Percentiles rank a stretch among this genome's conserved stretches.
These are phyloP conservation scores for Arabidopsis lyrata DNA, from an alignment of 441 rosid genomes.

Conservation along the genomic window DNA sequence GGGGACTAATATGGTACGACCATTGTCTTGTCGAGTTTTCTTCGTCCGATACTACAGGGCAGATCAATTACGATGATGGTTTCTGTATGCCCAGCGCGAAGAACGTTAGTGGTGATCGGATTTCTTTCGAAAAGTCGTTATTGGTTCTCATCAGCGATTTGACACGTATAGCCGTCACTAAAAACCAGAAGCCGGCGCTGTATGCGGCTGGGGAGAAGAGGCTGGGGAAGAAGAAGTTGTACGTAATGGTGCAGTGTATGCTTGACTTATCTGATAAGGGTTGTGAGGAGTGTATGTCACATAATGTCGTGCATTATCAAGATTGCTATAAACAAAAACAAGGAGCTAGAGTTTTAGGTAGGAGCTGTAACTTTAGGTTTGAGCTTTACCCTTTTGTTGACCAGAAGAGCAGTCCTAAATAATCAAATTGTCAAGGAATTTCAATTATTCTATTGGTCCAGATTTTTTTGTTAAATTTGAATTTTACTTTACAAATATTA, in stretches of 20 bases:
- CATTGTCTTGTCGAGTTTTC: background rate
- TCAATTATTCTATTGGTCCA: background rate
- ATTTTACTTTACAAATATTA: background rate
- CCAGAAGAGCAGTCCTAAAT: background rate
- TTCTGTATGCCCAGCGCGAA: slow-evolving; percentile 12
- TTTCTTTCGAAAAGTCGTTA: slow-evolving; percentile 43
- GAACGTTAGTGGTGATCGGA: slow-evolving; percentile 26
- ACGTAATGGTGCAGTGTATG: slow-evolving; percentile 62
- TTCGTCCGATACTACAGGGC: background rate
- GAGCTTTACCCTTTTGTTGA: slow-evolving; percentile 51
- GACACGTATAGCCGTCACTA: slow-evolving; percentile 7
- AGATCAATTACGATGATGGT: background rate
- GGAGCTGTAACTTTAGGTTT: slow-evolving; percentile 55
- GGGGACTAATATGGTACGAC: slow-evolving; percentile 62
- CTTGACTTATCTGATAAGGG: slow-evolving; percentile 36
- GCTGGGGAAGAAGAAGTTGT: slow-evolving; percentile 42
- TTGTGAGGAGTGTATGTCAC: background rate
- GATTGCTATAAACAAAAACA: slow-evolving; percentile 17
- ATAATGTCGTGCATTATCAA: background rate
- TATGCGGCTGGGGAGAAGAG: slow-evolving; percentile 47
- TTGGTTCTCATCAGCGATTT: background rate
- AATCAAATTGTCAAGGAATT: background rate
- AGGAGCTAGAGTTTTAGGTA: slow-evolving; percentile 55
- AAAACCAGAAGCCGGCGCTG: background rate
- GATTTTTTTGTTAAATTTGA: background rate